Conservation (phyloP, 371 early-diverging fungal species). For the Rhizopus sp. region DNA sequence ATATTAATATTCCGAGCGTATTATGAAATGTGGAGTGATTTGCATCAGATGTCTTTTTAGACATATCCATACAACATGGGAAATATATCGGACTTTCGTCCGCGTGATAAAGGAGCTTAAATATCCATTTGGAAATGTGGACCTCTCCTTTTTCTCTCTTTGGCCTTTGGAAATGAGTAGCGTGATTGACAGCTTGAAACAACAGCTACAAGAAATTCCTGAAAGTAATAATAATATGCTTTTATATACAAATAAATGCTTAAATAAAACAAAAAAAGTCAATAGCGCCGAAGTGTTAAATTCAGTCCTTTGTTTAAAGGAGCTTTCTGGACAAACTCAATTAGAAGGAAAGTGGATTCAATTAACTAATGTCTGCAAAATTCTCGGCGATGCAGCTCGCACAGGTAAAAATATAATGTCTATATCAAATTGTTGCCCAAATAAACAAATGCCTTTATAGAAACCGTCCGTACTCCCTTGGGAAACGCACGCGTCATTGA, state of each 20-base stretch:
- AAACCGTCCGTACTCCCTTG: constrained; percentile 47
- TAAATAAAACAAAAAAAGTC: neutral
- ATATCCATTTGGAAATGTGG: too few species aligned
- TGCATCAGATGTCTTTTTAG: too few species aligned
- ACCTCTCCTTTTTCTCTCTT: too few species aligned
- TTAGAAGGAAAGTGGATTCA: constrained; percentile 9
- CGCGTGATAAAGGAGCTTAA: too few species aligned
- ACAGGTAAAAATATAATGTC: constrained; percentile 10
- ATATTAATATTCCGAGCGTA: too few species aligned
- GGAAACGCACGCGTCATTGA: constrained; percentile 46
- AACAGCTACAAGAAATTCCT: constrained; percentile 7
- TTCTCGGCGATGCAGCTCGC: constrained; percentile 20
- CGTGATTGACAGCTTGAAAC: constrained; percentile 15
- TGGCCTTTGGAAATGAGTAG: constrained; percentile 7
- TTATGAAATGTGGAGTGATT: too few species aligned
- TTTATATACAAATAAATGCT: constrained; percentile 7
- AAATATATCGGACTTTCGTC: too few species aligned
- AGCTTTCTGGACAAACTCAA: constrained; percentile 7
- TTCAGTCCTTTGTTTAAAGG: constrained; percentile 7
- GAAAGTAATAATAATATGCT: constrained; percentile 8
- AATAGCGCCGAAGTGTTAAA: neutral
- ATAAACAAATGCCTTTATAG: constrained; percentile 21
- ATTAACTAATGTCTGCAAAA: constrained; percentile 13
- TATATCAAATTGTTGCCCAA: neutral
- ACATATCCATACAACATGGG: too few species aligned